phyloP scores from a whole-genome alignment of 371 early-diverging fungal species.

The Zychaea mexicana region DNA sequence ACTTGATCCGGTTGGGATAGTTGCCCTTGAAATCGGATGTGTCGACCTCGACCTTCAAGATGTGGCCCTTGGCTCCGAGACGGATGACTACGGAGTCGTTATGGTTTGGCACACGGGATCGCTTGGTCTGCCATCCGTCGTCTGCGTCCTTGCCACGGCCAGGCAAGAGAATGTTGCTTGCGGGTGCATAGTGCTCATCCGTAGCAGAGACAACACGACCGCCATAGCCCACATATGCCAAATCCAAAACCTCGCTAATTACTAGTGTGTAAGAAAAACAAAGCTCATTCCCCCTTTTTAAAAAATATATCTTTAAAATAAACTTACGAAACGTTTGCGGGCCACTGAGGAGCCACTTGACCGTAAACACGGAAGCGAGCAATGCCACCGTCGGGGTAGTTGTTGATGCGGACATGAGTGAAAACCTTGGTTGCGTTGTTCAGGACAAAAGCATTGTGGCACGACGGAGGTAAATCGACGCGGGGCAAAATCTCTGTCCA shows the following conservation, averaged over 20 bases:
- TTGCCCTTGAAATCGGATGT: constrained; percentile 88
- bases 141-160: constrained; percentile 72
- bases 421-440: constrained; percentile 50
- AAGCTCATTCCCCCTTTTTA: background rate
- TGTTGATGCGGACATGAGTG: constrained; percentile 79
- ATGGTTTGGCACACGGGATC: constrained; percentile 70
- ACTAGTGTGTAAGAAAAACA: background rate
- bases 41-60: constrained; percentile 80
- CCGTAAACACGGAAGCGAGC: constrained; percentile 88
- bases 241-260: constrained; percentile 63
- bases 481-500: constrained; percentile 81
- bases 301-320: background rate
- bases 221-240: constrained; percentile 79
- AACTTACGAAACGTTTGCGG: constrained; percentile 47
- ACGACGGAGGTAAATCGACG: constrained; percentile 61
- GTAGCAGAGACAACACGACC: constrained; percentile 72
- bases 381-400: constrained; percentile 94
- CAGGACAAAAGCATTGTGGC: constrained; percentile 74
- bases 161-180: constrained; percentile 77
- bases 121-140: constrained; percentile 84
- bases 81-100: constrained; percentile 75
- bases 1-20: constrained; percentile 73
- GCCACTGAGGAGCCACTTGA: constrained; percentile 71
- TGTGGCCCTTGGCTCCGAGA: constrained; percentile 77
- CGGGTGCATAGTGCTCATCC: constrained; percentile 82